These are phyloP conservation scores for Bipolaris sorokiniana DNA, from an alignment of 2,329 filamentous ascomycete species.

Conservation along the genomic window DNA sequence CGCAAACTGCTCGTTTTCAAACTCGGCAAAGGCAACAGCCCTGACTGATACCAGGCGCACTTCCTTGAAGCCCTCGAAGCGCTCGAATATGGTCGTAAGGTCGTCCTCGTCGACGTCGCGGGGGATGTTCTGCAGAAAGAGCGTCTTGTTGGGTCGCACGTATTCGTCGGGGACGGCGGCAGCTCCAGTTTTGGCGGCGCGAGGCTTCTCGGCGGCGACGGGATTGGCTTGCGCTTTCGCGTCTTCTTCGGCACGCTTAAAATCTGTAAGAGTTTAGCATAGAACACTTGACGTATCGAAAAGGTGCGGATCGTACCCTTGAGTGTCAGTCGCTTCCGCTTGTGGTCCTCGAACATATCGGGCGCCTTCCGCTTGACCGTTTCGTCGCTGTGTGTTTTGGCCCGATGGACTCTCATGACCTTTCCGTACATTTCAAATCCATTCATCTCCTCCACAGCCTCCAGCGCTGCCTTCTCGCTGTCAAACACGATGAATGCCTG, in stretches of 20 bases:
- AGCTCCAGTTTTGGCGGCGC: constrained; percentile 71
- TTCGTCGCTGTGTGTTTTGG: constrained; percentile 84
- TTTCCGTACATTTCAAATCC: constrained; percentile 94
- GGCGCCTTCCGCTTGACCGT: constrained; percentile 77
- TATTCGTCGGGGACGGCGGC: constrained; percentile 95
- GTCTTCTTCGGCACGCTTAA: constrained; percentile 82
- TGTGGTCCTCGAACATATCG: constrained; percentile 87
- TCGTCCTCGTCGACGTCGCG: constrained; percentile 83
- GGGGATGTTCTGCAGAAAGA: constrained; percentile 92
- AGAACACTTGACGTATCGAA: constrained; percentile 42
- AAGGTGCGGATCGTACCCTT: constrained; percentile 68
- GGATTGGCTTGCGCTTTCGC: constrained; percentile 78
- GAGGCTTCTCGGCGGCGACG: constrained; percentile 57
- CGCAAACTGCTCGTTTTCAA: constrained; percentile 85
- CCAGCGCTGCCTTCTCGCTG: constrained; percentile 74
- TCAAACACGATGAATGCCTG: constrained; percentile 97
- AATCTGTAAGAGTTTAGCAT: constrained; percentile 55
- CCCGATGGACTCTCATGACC: constrained; percentile 83
- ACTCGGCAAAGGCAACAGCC: constrained; percentile 95
- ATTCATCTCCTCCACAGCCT: constrained; percentile 86
- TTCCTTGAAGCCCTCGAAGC: constrained; percentile 94
- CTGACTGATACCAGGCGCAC: constrained; percentile 86
- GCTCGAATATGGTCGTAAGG: constrained; percentile 79
- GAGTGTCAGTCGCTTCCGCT: constrained; percentile 81
- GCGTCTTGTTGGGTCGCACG: constrained; percentile 93